Evolutionary conservation across 202 grass and related monocot genomes (phyloP).

Genomic region (Miscanthus sacchariflorus): DNA sequence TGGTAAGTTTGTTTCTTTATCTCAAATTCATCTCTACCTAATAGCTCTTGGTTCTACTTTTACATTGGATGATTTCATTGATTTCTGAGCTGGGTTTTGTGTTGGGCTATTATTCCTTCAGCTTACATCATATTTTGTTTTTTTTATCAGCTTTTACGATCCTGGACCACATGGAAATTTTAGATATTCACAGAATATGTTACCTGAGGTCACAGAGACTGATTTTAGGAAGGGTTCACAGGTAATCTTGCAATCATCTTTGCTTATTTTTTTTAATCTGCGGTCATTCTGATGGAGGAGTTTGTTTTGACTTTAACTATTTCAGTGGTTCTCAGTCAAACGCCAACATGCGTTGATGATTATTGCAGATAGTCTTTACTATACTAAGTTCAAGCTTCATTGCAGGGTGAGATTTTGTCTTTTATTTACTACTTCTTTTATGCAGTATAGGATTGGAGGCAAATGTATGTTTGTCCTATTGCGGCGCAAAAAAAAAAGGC

Average conservation of each 20-base stretch:
- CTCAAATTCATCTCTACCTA: neutral
- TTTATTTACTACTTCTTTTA: conserved; percentile 23
- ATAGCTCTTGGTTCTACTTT: conserved; percentile 7
- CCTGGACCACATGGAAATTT: conserved; percentile 88
- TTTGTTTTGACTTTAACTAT: conserved; percentile 39
- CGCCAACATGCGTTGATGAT: conserved; percentile 83
- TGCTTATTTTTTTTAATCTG: neutral
- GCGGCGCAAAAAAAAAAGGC: neutral
- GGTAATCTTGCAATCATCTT: conserved; percentile 49
- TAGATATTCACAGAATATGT: conserved; percentile 78
- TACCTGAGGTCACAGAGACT: conserved; percentile 70
- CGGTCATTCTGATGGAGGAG: neutral
- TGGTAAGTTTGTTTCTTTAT: conserved; percentile 52
- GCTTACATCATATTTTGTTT: conserved; percentile 7
- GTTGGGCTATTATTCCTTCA: neutral
- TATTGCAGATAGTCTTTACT: conserved; percentile 74
- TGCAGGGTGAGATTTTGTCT: conserved; percentile 62
- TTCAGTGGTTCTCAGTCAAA: conserved; percentile 89
- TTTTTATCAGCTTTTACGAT: conserved; percentile 69
- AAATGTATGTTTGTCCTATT: neutral
- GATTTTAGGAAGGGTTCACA: conserved; percentile 85
- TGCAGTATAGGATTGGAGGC: neutral
- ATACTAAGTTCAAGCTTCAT: conserved; percentile 76
- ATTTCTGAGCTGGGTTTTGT: neutral
- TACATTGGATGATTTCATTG: neutral